A percentile compares a stretch with the other conserved stretches of the same genome.
Evolutionary conservation across 2,329 filamentous ascomycete species (phyloP).

Genomic region (Neofusicoccum laricinum): DNA sequence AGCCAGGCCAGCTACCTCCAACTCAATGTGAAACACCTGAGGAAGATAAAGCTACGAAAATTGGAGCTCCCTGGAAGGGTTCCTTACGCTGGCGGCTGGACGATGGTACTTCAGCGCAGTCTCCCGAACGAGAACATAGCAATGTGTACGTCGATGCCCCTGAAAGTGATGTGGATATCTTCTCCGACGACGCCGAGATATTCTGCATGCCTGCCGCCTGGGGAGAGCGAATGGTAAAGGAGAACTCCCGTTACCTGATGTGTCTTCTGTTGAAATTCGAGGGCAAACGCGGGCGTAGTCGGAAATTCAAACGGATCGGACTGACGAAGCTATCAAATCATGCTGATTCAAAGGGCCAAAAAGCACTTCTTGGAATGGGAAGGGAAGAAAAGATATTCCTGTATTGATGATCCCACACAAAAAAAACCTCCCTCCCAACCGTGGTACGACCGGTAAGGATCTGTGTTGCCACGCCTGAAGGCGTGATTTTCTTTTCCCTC

Average conservation of each 20-base stretch:
- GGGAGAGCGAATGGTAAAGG: slow-evolving; percentile 13
- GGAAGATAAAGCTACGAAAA: neutral
- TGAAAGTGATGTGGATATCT: slow-evolving; percentile 17
- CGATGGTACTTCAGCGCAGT: neutral
- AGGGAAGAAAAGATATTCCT: neutral
- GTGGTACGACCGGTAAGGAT: too few species aligned
- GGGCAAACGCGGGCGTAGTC: neutral
- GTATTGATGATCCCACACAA: too few species aligned
- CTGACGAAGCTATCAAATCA: neutral
- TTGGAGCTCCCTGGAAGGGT: neutral
- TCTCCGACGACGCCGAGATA: neutral
- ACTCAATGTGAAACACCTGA: neutral
- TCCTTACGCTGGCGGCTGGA: neutral
- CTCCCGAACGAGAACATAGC: slow-evolving; percentile 1
- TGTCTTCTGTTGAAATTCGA: slow-evolving; percentile 16
- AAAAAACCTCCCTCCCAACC: too few species aligned
- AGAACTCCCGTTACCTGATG: slow-evolving; percentile 19
- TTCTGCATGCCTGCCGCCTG: slow-evolving; percentile 19
- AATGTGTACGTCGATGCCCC: slow-evolving; percentile 21
- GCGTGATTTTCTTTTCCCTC: too few species aligned
- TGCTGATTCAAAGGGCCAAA: neutral
- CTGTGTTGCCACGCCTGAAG: too few species aligned
- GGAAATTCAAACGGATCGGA: neutral
- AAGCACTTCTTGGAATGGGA: neutral
- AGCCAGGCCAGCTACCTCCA: neutral